These are phyloP conservation scores for Zygosaccharomyces lentus DNA, from an alignment of 805 yeast species.

Conservation along the genomic window DNA sequence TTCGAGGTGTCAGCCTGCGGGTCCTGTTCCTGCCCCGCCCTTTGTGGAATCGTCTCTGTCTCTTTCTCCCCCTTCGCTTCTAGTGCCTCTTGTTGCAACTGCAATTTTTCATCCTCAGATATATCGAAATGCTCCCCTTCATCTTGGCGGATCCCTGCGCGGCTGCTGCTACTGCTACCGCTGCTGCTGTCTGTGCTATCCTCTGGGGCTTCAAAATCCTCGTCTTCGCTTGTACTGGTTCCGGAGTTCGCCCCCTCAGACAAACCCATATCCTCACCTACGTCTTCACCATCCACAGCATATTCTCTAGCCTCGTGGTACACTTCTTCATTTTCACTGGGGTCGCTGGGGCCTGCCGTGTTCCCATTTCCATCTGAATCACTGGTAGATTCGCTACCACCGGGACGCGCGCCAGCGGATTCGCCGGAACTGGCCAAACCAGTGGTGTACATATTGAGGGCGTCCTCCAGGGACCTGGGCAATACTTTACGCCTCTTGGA, in stretches of 20 bases:
- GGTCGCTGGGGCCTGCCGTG: background rate
- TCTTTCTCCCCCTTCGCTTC: constrained; percentile 18
- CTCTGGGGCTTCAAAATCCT: constrained; percentile 31
- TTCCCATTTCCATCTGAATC: constrained; percentile 12
- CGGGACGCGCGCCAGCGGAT: background rate
- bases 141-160: constrained; percentile 31
- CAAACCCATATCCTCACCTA: constrained; percentile 32
- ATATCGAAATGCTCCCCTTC: constrained; percentile 18
- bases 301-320: constrained; percentile 27
- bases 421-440: background rate
- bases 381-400: constrained; percentile 10
- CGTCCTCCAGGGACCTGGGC: constrained; percentile 48
- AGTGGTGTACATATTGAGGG: constrained; percentile 37
- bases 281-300: constrained; percentile 32
- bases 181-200: constrained; percentile 10
- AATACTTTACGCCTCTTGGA: constrained; percentile 58
- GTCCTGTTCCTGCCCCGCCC: constrained; percentile 25
- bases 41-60: background rate
- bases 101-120: constrained; percentile 32
- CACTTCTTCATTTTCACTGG: constrained; percentile 14
- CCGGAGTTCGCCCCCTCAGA: constrained; percentile 26
- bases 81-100: constrained; percentile 22
- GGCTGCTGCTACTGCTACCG: constrained; percentile 6
- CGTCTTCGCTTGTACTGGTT: constrained; percentile 32
- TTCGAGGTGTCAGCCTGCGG: constrained; percentile 44